Evolutionary conservation across 257 asterid genomes (phyloP).

Genomic region (Nyctanthes arbortristis): DNA sequence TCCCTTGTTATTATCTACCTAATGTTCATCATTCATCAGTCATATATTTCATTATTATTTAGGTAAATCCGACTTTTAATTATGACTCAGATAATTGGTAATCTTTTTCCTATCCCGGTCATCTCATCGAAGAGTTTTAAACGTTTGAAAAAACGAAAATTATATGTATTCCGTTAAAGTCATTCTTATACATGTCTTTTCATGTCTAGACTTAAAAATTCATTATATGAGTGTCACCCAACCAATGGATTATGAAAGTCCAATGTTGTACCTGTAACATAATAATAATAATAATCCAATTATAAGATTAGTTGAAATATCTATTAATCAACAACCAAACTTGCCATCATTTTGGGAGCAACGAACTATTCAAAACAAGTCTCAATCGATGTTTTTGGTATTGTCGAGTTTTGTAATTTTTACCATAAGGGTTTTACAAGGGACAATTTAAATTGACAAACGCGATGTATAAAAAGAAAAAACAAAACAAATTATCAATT

Average conservation of each 20-base stretch:
- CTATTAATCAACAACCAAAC: conserved; percentile 15
- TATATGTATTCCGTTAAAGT: background rate
- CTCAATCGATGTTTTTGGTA: background rate
- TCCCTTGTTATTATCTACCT: conserved; percentile 25
- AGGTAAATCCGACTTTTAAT: background rate
- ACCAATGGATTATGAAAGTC: conserved; percentile 18
- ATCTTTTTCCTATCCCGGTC: too few relatives aligned
- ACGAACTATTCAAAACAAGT: background rate
- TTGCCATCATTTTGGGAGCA: background rate
- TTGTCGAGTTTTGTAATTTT: background rate
- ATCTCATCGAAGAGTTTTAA: too few relatives aligned
- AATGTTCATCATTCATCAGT: conserved; percentile 15
- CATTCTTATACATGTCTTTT: background rate
- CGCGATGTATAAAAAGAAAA: too few relatives aligned
- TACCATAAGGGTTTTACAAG: background rate
- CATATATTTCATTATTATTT: background rate
- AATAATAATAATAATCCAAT: too few relatives aligned
- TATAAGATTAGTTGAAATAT: conserved; percentile 15
- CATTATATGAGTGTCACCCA: background rate
- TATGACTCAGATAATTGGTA: too few relatives aligned
- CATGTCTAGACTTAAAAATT: conserved; percentile 1
- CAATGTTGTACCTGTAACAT: conserved; percentile 21
- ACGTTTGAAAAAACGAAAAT: background rate
- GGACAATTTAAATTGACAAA: conserved; percentile 16
- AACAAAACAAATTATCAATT: too few relatives aligned